Percentiles rank a stretch among this genome's conserved stretches.
These are phyloP conservation scores for Alternaria viburni DNA, from an alignment of 2,329 filamentous ascomycete species.

Conservation along the genomic window DNA sequence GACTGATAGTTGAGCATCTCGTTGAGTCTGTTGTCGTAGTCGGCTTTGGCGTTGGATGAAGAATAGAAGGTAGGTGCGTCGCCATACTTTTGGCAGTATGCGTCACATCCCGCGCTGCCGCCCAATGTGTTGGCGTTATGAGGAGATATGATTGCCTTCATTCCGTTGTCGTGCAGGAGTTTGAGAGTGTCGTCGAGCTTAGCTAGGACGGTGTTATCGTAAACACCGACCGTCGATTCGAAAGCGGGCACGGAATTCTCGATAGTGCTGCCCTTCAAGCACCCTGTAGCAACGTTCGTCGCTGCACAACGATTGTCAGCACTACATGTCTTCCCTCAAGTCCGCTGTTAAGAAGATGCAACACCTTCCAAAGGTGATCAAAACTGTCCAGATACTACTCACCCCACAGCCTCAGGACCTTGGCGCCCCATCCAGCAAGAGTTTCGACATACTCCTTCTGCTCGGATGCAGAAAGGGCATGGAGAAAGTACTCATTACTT, in stretches of 20 bases:
- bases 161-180: neutral
- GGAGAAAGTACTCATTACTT: neutral
- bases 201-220: neutral
- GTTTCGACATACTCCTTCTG: neutral
- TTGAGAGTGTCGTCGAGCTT: neutral
- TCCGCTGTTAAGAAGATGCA: neutral
- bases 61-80: neutral
- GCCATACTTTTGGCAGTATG: neutral
- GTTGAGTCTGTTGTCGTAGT: neutral
- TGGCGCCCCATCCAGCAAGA: neutral
- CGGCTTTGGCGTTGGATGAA: neutral
- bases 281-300: neutral
- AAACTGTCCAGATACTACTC: neutral
- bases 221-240: neutral
- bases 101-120: neutral
- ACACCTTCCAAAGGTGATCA: too few species aligned
- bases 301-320: neutral
- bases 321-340: neutral
- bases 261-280: neutral
- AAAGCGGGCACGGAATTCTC: neutral
- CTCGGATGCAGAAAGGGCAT: neutral
- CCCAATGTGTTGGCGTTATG: neutral
- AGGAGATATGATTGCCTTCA: neutral
- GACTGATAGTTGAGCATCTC: neutral
- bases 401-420: neutral